A percentile compares a stretch with the other conserved stretches of the same genome.
Evolutionary conservation across 495 filamentous ascomycete genomes (phyloP).

Genomic region (Neurospora pannonica): DNA sequence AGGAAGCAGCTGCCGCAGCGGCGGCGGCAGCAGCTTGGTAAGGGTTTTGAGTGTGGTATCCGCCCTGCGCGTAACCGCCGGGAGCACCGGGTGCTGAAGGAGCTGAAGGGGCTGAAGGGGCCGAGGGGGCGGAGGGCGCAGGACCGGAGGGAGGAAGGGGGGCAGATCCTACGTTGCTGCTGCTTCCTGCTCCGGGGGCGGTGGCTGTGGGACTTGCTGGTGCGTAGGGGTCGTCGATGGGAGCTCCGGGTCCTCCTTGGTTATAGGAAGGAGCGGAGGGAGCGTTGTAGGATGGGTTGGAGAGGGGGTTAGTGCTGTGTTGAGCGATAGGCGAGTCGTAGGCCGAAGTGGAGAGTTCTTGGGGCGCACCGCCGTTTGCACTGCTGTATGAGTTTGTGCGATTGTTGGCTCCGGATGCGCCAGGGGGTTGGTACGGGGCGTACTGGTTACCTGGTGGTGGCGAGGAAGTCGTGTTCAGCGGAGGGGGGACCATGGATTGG

Average conservation of each 20-base stretch:
- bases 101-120: not conserved
- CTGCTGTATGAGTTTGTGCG: constrained; percentile 44
- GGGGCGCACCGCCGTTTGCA: constrained; percentile 61
- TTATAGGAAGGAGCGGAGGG: constrained; percentile 39
- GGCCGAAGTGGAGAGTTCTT: constrained; percentile 75
- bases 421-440: constrained; percentile 34
- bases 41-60: constrained; percentile 1
- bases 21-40: constrained; percentile 27
- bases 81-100: not conserved
- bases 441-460: constrained; percentile 32
- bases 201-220: constrained; percentile 22
- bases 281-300: not conserved
- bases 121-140: constrained; percentile 16
- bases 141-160: constrained; percentile 18
- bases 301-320: constrained; percentile 30
- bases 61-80: constrained; percentile 11
- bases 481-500: constrained; percentile 25
- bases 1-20: constrained; percentile 24
- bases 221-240: constrained; percentile 41
- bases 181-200: constrained; percentile 11
- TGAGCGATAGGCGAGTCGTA: constrained; percentile 72
- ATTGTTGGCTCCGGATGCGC: constrained; percentile 25
- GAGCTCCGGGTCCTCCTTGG: constrained; percentile 46
- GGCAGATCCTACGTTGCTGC: constrained; percentile 4
- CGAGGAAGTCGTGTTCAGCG: constrained; percentile 35